A percentile compares a stretch with the other conserved stretches of the same genome.
Conservation (phyloP, 2,329 filamentous ascomycete species). For the Microcyclospora tardicrescens region DNA sequence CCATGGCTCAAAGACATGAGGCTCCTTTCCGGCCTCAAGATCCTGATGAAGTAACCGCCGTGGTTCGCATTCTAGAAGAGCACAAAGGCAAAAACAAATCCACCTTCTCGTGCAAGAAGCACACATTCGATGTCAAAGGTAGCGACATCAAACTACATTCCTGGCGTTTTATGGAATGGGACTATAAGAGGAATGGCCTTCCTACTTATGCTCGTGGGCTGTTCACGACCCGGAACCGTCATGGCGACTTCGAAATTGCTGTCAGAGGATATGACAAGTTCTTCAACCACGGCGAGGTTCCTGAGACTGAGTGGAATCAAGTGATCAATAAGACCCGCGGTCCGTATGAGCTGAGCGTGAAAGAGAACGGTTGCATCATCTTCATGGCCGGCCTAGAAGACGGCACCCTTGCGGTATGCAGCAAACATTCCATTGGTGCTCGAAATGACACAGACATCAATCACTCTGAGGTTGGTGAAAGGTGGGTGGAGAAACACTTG, state of each 20-base stretch:
- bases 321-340: constrained; percentile 64
- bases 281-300: constrained; percentile 82
- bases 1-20: constrained; percentile 40
- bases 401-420: constrained; percentile 85
- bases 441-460: constrained; percentile 59
- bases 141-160: constrained; percentile 63
- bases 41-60: constrained; percentile 48
- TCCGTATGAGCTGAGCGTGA: constrained; percentile 89
- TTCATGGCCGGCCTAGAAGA: constrained; percentile 89
- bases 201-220: constrained; percentile 89
- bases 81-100: constrained; percentile 43
- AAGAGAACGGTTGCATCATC: constrained; percentile 99
- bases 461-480: constrained; percentile 74
- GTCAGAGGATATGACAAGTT: constrained; percentile 96
- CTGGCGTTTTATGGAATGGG: constrained; percentile 89
- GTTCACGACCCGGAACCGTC: constrained; percentile 64
- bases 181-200: constrained; percentile 77
- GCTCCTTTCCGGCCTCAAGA: constrained; percentile 59
- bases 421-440: constrained; percentile 88
- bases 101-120: constrained; percentile 64
- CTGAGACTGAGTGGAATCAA: constrained; percentile 68
- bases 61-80: constrained; percentile 53
- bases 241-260: constrained; percentile 61
- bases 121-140: constrained; percentile 58
- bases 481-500: constrained; percentile 70